Evolutionary conservation across 2,329 filamentous ascomycete genomes (phyloP).

Genomic region (Colletotrichum salicis): DNA sequence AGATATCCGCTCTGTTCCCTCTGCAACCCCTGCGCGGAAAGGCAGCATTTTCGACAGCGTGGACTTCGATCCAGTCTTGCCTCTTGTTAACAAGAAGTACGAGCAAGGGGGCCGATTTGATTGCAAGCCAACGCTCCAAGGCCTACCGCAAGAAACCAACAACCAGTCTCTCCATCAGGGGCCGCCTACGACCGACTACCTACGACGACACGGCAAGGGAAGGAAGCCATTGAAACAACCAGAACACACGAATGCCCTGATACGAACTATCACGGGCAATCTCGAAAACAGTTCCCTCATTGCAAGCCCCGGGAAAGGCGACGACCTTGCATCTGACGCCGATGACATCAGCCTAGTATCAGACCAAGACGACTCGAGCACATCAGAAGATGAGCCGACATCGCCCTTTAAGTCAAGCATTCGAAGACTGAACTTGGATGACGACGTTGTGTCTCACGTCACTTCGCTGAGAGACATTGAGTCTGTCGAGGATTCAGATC

Average conservation of each 20-base stretch:
- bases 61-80: slow-evolving; percentile 63
- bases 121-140: slow-evolving; percentile 49
- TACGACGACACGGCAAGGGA: slow-evolving; percentile 58
- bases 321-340: slow-evolving; percentile 55
- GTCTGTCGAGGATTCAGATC: slow-evolving; percentile 56
- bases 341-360: slow-evolving; percentile 64
- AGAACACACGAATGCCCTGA: slow-evolving; percentile 44
- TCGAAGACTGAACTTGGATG: slow-evolving; percentile 56
- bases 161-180: slow-evolving; percentile 44
- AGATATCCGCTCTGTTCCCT: slow-evolving; percentile 38
- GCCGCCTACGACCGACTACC: slow-evolving; percentile 59
- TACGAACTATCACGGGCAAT: slow-evolving; percentile 49
- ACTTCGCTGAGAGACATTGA: slow-evolving; percentile 63
- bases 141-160: slow-evolving; percentile 42
- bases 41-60: slow-evolving; percentile 65
- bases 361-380: slow-evolving; percentile 66
- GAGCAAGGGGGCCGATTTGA: slow-evolving; percentile 66
- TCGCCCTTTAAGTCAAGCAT: slow-evolving; percentile 62
- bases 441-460: slow-evolving; percentile 64
- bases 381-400: slow-evolving; percentile 59
- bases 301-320: slow-evolving; percentile 51
- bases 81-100: slow-evolving; percentile 68
- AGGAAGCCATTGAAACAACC: slow-evolving; percentile 47
- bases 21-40: slow-evolving; percentile 45
- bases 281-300: slow-evolving; percentile 48